Evolutionary conservation across 2,329 filamentous ascomycete genomes (phyloP).

Genomic region (Acarospora socialis): DNA sequence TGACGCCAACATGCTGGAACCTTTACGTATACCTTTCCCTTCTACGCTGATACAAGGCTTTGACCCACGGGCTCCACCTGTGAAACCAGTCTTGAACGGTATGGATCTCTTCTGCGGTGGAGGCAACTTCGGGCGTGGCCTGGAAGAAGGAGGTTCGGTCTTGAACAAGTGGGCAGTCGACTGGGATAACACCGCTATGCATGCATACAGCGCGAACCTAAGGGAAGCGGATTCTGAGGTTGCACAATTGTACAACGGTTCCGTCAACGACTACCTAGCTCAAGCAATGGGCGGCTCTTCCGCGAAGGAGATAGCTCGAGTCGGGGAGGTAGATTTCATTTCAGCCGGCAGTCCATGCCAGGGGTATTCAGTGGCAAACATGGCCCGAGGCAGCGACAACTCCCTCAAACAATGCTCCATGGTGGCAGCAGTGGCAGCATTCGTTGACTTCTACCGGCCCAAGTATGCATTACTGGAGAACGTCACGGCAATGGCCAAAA

Average conservation of each 20-base stretch:
- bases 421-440: slow-evolving; percentile 61
- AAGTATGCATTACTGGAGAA: slow-evolving; percentile 69
- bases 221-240: slow-evolving; percentile 23
- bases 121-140: slow-evolving; percentile 60
- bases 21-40: slow-evolving; percentile 24
- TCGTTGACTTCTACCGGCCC: slow-evolving; percentile 59
- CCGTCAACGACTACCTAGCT: slow-evolving; percentile 53
- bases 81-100: slow-evolving; percentile 35
- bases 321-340: slow-evolving; percentile 55
- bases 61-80: slow-evolving; percentile 26
- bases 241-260: slow-evolving; percentile 50
- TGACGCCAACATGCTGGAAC: slow-evolving; percentile 17
- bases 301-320: slow-evolving; percentile 35
- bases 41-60: slow-evolving; percentile 40
- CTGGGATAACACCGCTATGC: slow-evolving; percentile 46
- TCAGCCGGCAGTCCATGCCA: slow-evolving; percentile 64
- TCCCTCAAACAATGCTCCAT: slow-evolving; percentile 61
- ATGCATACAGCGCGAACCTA: slow-evolving; percentile 59
- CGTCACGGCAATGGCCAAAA: slow-evolving; percentile 50
- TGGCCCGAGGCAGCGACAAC: slow-evolving; percentile 36
- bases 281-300: slow-evolving; percentile 39
- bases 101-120: slow-evolving; percentile 67
- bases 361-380: slow-evolving; percentile 55
- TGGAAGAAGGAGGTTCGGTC: slow-evolving; percentile 57
- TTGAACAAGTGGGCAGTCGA: slow-evolving; percentile 57